Base-by-base conservation (phyloP, 2,329 filamentous ascomycete genomes). In the Clarireedia homoeocarpa region DNA sequence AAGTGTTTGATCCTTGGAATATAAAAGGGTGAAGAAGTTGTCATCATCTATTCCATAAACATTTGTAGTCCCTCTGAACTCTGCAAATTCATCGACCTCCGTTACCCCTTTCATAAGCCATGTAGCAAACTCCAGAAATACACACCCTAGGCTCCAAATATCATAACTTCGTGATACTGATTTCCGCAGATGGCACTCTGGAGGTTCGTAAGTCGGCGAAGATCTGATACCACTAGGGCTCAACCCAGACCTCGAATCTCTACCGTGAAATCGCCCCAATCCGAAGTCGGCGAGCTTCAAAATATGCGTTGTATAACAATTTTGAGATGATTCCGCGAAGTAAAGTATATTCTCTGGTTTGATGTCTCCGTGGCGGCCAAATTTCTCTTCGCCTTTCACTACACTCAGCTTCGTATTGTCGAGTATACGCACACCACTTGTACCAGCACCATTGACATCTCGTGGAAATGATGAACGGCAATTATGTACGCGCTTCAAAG, bases 191-290 rank as follows among this genome's bases (percentile, higher is more conserved):
- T 68, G 66, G 27, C 68, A 66, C 20, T 75, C 73, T 5, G 74
- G 73, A 0, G 73, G 70, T n/a, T 66, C 66, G 30, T 74, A 76
- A 0, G 72, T 72, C 6, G 66, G 67, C 0, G 69, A 63, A 10
- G 49, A 50, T 17, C 6, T 9, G 1, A 61, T 39, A 3, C 26
- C 63, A 6, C 50, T 54, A 1, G 63, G 59, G 12, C 63, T 20
- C 4, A 67, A 59, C 14, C 61, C 58, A 0, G 70, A 72, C 23
- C 66, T 61, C 1, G 70, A 70, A 2, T 67, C 62, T 49, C 63
- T 59, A 5, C 67, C 60, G 52, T 73, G 71, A 9, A 73, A 67
- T 14, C 67, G 65, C 2, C 65, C 58, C 2, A 63, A 36, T 0
- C 63, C 63, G 38, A 63, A 63, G 38, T 65, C 63, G 1, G 59